Evolutionary conservation across 2,329 filamentous ascomycete species (phyloP), one percentile per base, ranked within the genome.

Genomic region (Diaporthe destruens): DNA sequence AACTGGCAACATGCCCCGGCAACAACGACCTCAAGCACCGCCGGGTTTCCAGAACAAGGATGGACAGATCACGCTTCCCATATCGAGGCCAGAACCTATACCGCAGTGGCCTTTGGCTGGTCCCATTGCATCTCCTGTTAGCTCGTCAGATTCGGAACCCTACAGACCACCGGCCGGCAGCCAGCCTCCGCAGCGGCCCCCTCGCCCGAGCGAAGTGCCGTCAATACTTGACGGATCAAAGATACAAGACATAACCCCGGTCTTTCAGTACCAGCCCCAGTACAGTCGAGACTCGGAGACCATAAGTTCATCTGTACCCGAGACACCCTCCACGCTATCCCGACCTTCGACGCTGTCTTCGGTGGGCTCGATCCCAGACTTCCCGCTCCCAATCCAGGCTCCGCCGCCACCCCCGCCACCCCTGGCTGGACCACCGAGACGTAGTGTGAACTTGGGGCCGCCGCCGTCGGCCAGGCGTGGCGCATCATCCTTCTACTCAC

Each of bases 401-500:
- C 80, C 77, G 29, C 54, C 53, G 8, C 55, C 61, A 39, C 71
- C 72, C 69, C 76, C 71, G 47, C 76, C 47, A 42, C 77, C 77
- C 47, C 25, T 59, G 6, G 77, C 76, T 66, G 76, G 78, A 29
- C 80, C 81, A 2, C 79, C 80, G 7, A 78, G 88, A 71, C 84
- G 86, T 76, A 90, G 87, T 74, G 84, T 87, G 18, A 87, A 84
- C 65, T 79, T 91, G 16, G 89, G 90, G 3, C 90, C 90, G 23
- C 90, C 90, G 0, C 90, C 90, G 3, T 89, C 87, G 16, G 85
- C 89, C 4, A 85, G 90, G 76, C 84, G 90, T 76, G 90, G 89
- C 1, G 87, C 86, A 36, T 91, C 90, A 0, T 90, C 90, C 0
- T 91, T 91, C 74, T 91, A 92, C 77, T 92, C 91, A 3, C 88